Conservation (phyloP, 208 protist genomes). For the Tritrichomonas foetus region DNA sequence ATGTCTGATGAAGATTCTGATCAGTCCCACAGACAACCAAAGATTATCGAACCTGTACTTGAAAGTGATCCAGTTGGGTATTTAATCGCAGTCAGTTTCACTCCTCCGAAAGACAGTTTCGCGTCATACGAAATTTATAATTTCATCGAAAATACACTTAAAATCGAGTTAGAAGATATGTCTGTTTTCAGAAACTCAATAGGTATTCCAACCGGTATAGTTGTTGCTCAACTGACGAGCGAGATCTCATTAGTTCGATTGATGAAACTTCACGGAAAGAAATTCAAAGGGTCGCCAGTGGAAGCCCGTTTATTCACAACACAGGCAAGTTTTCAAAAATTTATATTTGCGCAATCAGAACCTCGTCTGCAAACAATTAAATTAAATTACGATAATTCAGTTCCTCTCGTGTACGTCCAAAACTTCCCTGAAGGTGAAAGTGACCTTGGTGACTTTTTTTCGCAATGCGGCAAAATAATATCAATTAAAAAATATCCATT, state of each 20-base stretch:
- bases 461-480: too few relatives aligned
- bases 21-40: too few relatives aligned
- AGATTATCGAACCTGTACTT: too few relatives aligned
- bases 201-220: not conserved
- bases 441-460: not conserved
- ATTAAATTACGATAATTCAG: not conserved
- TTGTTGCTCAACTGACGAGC: not conserved
- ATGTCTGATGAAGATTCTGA: too few relatives aligned
- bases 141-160: not conserved
- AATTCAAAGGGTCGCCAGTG: not conserved
- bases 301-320: not conserved
- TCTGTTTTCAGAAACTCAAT: not conserved
- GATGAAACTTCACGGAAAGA: not conserved
- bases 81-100: too few relatives aligned
- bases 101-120: not conserved
- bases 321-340: not conserved
- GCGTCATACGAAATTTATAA: conserved; percentile 18
- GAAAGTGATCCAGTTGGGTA: too few relatives aligned
- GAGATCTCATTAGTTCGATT: not conserved
- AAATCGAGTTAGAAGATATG: not conserved
- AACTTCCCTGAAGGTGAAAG: not conserved
- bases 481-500: not conserved
- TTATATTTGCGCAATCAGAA: not conserved
- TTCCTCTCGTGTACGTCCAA: not conserved
- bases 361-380: not conserved